Evolutionary conservation across 2,329 filamentous ascomycete species (phyloP).

Genomic region (Thelonectria rubi): DNA sequence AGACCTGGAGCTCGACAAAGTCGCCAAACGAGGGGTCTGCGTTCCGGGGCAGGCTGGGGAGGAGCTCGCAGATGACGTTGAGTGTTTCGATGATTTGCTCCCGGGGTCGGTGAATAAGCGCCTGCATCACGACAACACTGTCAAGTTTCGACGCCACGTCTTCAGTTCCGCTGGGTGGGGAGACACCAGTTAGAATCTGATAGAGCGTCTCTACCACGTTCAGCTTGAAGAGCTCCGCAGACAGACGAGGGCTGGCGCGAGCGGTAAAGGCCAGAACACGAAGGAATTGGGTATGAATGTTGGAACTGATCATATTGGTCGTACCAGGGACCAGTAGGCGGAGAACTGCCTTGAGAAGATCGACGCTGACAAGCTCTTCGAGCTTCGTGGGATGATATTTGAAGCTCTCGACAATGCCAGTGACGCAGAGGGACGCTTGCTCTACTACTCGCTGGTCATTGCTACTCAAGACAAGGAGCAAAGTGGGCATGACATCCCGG

Average conservation of each 20-base stretch:
- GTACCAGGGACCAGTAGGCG: slow-evolving; percentile 91
- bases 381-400: slow-evolving; percentile 86
- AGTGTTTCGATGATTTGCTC: slow-evolving; percentile 98
- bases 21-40: slow-evolving; percentile 56
- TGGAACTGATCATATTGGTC: slow-evolving; percentile 92
- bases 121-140: slow-evolving; percentile 98
- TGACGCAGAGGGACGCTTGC: slow-evolving; percentile 94
- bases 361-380: slow-evolving; percentile 90
- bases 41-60: slow-evolving; percentile 75
- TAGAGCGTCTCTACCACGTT: slow-evolving; percentile 98
- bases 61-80: slow-evolving; percentile 94
- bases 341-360: slow-evolving; percentile 84
- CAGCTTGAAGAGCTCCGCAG: slow-evolving; percentile 92
- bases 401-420: slow-evolving; percentile 96
- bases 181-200: slow-evolving; percentile 95
- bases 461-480: slow-evolving; percentile 88
- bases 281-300: slow-evolving; percentile 96
- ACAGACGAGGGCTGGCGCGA: slow-evolving; percentile 85
- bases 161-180: slow-evolving; percentile 81
- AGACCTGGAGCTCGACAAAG: slow-evolving; percentile 53
- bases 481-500: slow-evolving; percentile 93
- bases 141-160: slow-evolving; percentile 88
- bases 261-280: slow-evolving; percentile 91
- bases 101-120: slow-evolving; percentile 91
- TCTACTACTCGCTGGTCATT: slow-evolving; percentile 97